These are phyloP conservation scores for Myxozyma geophila DNA, from an alignment of 805 yeast genomes.

Conservation along the genomic window DNA sequence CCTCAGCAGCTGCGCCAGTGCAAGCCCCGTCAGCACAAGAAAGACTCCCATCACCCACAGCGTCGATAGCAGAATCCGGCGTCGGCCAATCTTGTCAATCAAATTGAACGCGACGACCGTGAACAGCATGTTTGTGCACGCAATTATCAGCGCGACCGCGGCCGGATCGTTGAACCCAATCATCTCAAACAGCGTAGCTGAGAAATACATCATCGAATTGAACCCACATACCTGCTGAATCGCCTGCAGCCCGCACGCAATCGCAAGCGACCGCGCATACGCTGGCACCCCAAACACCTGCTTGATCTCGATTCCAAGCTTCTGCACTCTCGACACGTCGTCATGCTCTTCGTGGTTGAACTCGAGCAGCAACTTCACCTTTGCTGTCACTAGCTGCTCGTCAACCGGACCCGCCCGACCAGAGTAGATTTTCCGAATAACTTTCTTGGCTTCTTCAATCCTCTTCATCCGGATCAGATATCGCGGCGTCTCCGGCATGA, in stretches of 20 bases:
- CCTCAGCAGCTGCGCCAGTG: conserved; percentile 81
- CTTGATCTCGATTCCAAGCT: conserved; percentile 41
- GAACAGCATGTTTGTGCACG: conserved; percentile 91
- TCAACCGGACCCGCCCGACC: conserved; percentile 53
- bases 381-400: conserved; percentile 64
- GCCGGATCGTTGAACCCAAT: conserved; percentile 88
- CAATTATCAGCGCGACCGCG: conserved; percentile 91
- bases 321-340: conserved; percentile 25
- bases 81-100: conserved; percentile 86
- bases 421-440: conserved; percentile 63
- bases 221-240: conserved; percentile 97
- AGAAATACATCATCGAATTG: conserved; percentile 93
- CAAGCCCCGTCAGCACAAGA: conserved; percentile 82
- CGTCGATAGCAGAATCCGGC: conserved; percentile 74
- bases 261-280: conserved; percentile 82
- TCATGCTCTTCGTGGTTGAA: conserved; percentile 31
- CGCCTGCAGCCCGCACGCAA: conserved; percentile 93
- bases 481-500: conserved; percentile 96
- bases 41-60: conserved; percentile 84
- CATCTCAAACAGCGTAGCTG: conserved; percentile 88
- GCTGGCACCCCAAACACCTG: conserved; percentile 50
- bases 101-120: conserved; percentile 83
- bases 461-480: conserved; percentile 75
- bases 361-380: conserved; percentile 63
- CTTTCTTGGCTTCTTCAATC: conserved; percentile 66